Evolutionary conservation across 2,329 filamentous ascomycete species (phyloP).

Genomic region (Coleophoma eucalyptorum): DNA sequence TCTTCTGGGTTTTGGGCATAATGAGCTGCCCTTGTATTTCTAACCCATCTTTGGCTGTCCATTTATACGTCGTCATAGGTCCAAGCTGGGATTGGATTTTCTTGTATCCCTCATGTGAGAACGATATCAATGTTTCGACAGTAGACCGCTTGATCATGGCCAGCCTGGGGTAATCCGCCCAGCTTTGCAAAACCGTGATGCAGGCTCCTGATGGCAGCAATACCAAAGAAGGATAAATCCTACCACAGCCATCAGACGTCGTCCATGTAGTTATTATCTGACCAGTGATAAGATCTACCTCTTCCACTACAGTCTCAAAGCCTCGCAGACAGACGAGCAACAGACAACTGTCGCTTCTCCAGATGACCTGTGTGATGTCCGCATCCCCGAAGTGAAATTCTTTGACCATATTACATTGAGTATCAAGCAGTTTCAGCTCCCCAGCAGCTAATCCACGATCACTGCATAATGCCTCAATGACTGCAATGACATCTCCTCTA

Average conservation of each 20-base stretch:
- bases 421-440: conserved; percentile 2
- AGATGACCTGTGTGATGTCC: neutral
- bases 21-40: neutral
- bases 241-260: neutral
- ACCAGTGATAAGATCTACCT: neutral
- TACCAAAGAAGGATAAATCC: neutral
- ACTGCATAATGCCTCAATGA: neutral
- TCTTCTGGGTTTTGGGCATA: neutral
- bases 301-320: neutral
- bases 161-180: neutral
- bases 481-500: neutral
- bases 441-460: conserved; percentile 3
- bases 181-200: neutral
- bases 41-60: neutral
- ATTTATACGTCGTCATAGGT: neutral
- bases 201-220: neutral
- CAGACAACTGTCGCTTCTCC: neutral
- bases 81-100: neutral
- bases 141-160: neutral
- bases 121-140: neutral
- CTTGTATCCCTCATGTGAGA: neutral
- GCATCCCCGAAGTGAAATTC: neutral
- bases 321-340: neutral
- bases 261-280: neutral
- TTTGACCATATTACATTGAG: neutral